phyloP scores from a whole-genome alignment of 208 protist species.

The Porcisia hertigi region DNA sequence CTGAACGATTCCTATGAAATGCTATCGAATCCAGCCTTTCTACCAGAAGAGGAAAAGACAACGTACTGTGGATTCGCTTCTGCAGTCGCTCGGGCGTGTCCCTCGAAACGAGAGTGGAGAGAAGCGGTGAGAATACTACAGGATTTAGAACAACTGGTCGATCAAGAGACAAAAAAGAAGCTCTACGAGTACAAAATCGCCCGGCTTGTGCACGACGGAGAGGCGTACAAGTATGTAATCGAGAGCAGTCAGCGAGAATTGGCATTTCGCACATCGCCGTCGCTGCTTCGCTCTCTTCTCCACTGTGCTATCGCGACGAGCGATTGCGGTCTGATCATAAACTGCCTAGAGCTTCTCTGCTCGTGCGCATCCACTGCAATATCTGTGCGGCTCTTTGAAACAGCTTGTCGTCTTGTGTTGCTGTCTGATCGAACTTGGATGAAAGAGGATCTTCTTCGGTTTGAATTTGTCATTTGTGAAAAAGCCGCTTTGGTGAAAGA shows the following conservation, averaged over 20 bases:
- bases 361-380: neutral
- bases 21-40: constrained; percentile 30
- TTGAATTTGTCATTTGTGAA: constrained; percentile 16
- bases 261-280: constrained; percentile 24
- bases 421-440: neutral
- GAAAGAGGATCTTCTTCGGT: constrained; percentile 8
- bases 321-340: constrained; percentile 2
- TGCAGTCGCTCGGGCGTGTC: constrained; percentile 27
- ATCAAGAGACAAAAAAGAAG: constrained; percentile 8
- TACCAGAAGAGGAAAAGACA: constrained; percentile 19
- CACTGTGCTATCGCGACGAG: constrained; percentile 18
- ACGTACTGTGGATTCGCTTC: constrained; percentile 32
- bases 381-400: constrained; percentile 17
- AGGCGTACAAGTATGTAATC: constrained; percentile 18
- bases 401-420: constrained; percentile 12
- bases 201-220: constrained; percentile 22
- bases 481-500: constrained; percentile 8
- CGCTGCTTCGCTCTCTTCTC: constrained; percentile 25
- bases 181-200: constrained; percentile 28
- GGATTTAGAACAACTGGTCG: constrained; percentile 9
- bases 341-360: constrained; percentile 9
- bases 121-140: constrained; percentile 10
- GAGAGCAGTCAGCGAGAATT: constrained; percentile 8
- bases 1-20: constrained; percentile 21
- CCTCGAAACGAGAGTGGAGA: constrained; percentile 18